Evolutionary conservation across 2,329 filamentous ascomycete species (phyloP).

Genomic region (Curvularia verruculosa): DNA sequence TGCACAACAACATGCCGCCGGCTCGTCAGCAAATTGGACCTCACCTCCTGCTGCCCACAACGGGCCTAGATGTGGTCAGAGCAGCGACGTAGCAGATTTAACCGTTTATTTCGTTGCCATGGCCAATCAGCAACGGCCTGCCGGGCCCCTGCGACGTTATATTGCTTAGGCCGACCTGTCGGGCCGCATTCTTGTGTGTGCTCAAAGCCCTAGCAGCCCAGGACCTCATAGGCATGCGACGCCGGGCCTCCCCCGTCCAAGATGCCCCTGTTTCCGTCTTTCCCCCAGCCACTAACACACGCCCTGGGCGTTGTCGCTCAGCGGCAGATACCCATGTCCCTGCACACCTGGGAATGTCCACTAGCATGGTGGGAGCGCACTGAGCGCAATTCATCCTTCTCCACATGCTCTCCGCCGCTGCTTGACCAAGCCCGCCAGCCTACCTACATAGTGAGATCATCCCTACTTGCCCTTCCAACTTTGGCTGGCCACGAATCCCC

Average conservation of each 20-base stretch:
- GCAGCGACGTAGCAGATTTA: constrained; percentile 39
- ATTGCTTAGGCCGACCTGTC: constrained; percentile 41
- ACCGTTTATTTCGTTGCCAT: constrained; percentile 37
- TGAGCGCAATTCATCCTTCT: constrained; percentile 45
- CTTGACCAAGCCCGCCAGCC: constrained; percentile 37
- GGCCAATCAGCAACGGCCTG: constrained; percentile 32
- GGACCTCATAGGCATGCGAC: constrained; percentile 16
- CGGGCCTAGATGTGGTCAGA: constrained; percentile 25
- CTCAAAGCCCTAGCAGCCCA: constrained; percentile 37
- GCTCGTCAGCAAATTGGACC: constrained; percentile 30
- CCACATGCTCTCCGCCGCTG: constrained; percentile 45
- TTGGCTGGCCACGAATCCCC: constrained; percentile 35
- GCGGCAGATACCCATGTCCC: constrained; percentile 35
- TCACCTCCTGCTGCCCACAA: constrained; percentile 23
- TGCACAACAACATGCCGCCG: constrained; percentile 28
- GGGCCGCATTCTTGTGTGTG: constrained; percentile 30
- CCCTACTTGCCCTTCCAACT: constrained; percentile 41
- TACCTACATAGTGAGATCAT: constrained; percentile 42
- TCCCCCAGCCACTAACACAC: constrained; percentile 35
- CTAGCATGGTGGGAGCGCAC: constrained; percentile 37
- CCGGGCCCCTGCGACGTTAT: constrained; percentile 39
- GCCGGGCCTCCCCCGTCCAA: constrained; percentile 29
- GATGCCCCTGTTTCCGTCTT: constrained; percentile 25
- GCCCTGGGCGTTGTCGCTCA: constrained; percentile 27
- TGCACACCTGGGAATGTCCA: constrained; percentile 32